These are phyloP conservation scores for Protostelium mycophagum DNA, from an alignment of 78 protist species.

Conservation along the genomic window DNA sequence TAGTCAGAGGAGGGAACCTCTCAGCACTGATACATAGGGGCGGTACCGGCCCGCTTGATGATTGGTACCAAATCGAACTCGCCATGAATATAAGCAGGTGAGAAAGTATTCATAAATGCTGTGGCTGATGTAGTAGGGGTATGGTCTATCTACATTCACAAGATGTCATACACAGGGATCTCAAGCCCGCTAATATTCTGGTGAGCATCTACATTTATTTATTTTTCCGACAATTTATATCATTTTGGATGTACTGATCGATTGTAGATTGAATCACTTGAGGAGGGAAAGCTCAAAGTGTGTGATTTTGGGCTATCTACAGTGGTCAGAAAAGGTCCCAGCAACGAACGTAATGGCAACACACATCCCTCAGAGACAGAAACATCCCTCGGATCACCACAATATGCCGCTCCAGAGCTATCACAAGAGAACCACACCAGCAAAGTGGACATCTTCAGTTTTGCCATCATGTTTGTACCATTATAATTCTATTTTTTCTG, in stretches of 20 bases:
- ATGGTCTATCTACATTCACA: slow-evolving; percentile 45
- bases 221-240: too few relatives aligned
- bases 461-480: not conserved
- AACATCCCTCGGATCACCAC: not conserved
- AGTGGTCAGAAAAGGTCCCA: not conserved
- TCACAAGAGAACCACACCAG: not conserved
- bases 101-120: not conserved
- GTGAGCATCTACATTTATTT: too few relatives aligned
- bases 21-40: not conserved
- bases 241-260: not conserved
- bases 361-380: too few relatives aligned
- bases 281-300: not conserved
- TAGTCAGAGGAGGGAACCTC: not conserved
- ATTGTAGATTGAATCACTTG: not conserved
- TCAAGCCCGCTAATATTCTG: slow-evolving; percentile 58
- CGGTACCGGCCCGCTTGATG: not conserved
- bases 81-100: not conserved
- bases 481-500: not conserved
- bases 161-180: slow-evolving; percentile 60
- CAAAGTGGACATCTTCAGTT: not conserved
- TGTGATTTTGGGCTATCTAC: not conserved
- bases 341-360: too few relatives aligned
- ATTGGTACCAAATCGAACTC: not conserved
- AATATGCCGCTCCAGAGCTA: not conserved
- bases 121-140: not conserved